Evolutionary conservation across 805 yeast genomes (phyloP), one percentile per base, ranked within the genome.

Genomic region (Wickerhamomyces chaumierensis): DNA sequence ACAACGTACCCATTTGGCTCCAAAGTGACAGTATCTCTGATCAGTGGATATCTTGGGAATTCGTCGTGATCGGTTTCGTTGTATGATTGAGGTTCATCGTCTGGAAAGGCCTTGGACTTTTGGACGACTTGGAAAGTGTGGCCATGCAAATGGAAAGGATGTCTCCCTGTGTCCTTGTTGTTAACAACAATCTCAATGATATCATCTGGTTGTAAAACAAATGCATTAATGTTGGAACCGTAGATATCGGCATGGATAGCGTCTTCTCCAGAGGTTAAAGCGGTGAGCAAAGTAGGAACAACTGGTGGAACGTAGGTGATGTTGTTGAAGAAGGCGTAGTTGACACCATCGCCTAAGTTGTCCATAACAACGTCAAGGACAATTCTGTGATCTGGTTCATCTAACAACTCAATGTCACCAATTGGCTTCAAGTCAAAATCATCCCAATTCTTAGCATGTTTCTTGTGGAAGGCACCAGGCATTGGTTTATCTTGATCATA

Each of bases 81-180:
- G 49, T 66, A 81, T n/a, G 80, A 78, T 19, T 61, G 62, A 4
- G 75, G 76, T 29, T 61, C 58, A 36, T 66, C 73, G 31, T 77
- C 83, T 25, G 61, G 71, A 40, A 63, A 68, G 2, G 65, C 71
- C 16, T 56, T 61, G 3, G 75, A 73, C 54, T 76, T 70, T 36
- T 66, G 66, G 31, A 80, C 61, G 18, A 80, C 57, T 60, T 78
- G 86, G 65, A 80, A 79, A 36, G 58, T 68, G 53, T 80, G 87
- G 14, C 88, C 88, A 51, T 80, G 88, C 48, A 80, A 66, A 56
- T 80, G 88, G 74, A 80, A 80, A 18, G 86, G 86, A 57, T 80
- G 88, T 46, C 77, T 77, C 42, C 86, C 83, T 4, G 81, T 78
- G 56, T 87, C 96, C 51, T 66, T 68, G 54, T 87, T 88, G 55